phyloP scores from a whole-genome alignment of 2,329 filamentous ascomycete species.

The Colletotrichum spinosum region DNA sequence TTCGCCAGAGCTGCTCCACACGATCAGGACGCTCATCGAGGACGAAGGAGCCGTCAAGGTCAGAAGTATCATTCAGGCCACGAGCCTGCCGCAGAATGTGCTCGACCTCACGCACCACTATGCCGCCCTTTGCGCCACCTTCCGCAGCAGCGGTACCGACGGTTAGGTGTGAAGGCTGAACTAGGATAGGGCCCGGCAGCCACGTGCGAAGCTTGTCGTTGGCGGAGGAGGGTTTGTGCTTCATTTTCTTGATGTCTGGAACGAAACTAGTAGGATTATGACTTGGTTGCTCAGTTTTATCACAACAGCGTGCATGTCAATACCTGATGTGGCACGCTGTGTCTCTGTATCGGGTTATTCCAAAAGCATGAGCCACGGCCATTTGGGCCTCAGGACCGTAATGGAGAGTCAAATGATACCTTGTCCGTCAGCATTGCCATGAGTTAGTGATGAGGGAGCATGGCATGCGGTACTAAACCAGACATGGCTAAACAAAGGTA shows the following conservation, averaged over 20 bases:
- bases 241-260: constrained; percentile 13
- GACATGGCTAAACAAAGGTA: no score
- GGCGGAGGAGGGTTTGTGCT: constrained; percentile 14
- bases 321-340: constrained; percentile 6
- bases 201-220: constrained; percentile 1
- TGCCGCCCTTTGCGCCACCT: constrained; percentile 91
- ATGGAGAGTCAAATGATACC: constrained; percentile 36
- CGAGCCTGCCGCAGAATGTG: constrained; percentile 91
- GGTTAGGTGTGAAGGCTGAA: constrained; percentile 60
- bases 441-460: no score
- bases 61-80: constrained; percentile 95
- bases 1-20: constrained; percentile 88
- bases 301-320: constrained; percentile 17
- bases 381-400: constrained; percentile 21
- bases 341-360: constrained; percentile 20
- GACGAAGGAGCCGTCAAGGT: constrained; percentile 98
- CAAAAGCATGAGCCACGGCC: constrained; percentile 27
- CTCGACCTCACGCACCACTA: constrained; percentile 97
- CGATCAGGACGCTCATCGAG: constrained; percentile 92
- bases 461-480: no score
- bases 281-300: constrained; percentile 23
- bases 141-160: constrained; percentile 93
- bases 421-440: constrained; percentile 10
- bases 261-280: constrained; percentile 21
- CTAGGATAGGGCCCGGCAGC: neutral